Conservation (phyloP, 106 monocot species). For the Platanthera zijinensis region DNA sequence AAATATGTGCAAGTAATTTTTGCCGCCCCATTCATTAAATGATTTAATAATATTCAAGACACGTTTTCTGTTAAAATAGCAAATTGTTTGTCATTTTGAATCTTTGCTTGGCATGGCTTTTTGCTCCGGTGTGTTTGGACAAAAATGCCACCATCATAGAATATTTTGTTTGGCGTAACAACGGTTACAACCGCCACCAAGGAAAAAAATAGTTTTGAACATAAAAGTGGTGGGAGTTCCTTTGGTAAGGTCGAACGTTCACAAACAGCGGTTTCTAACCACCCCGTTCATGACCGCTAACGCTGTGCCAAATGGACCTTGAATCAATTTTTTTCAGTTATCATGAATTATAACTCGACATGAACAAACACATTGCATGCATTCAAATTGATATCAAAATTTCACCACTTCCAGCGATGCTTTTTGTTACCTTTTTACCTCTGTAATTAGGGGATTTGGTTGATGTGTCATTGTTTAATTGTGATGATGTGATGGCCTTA, state of each 20-base stretch:
- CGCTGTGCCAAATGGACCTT: not conserved
- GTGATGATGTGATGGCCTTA: not conserved
- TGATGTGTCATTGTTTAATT: not conserved
- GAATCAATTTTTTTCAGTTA: not conserved
- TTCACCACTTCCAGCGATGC: not conserved
- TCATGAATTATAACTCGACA: not conserved
- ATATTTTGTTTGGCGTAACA: no score
- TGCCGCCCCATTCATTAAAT: not conserved
- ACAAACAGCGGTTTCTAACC: no score
- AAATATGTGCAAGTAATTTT: not conserved
- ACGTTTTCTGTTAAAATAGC: not conserved
- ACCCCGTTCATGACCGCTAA: no score
- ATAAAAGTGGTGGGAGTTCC: no score
- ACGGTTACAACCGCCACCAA: no score
- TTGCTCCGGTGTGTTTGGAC: no score
- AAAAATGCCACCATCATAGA: no score
- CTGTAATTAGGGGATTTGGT: not conserved
- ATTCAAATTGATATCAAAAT: not conserved
- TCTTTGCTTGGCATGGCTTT: no score
- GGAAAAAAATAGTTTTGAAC: no score
- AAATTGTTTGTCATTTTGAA: not conserved
- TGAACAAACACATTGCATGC: not conserved
- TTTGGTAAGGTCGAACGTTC: no score
- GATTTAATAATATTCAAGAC: not conserved
- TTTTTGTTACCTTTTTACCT: not conserved